phyloP scores from a whole-genome alignment of 345 rosid species.

The Murraya paniculata region DNA sequence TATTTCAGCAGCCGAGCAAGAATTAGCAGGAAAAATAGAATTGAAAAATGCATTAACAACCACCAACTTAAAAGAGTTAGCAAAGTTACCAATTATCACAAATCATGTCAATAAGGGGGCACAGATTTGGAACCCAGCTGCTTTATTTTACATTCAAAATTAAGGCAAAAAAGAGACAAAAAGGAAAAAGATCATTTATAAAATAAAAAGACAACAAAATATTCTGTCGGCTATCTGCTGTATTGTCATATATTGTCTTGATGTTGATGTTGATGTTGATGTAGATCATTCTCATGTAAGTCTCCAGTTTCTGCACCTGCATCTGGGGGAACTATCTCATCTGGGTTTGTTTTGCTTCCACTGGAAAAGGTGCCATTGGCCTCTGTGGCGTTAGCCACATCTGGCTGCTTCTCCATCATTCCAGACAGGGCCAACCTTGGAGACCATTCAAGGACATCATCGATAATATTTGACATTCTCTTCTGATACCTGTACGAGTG shows the following conservation, averaged over 20 bases:
- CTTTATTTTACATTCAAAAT: conserved; percentile 37
- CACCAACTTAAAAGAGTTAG: not conserved
- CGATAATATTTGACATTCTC: conserved; percentile 94
- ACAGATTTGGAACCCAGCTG: conserved; percentile 11
- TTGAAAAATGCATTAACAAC: not conserved
- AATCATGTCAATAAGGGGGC: not conserved
- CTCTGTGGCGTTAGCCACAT: conserved; percentile 57
- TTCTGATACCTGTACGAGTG: conserved; percentile 78
- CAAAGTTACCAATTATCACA: not conserved
- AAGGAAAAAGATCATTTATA: not conserved
- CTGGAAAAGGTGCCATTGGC: conserved; percentile 43
- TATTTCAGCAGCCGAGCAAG: too few species aligned
- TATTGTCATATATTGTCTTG: conserved; percentile 24
- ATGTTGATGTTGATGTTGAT: conserved; percentile 29
- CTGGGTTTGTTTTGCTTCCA: conserved; percentile 34
- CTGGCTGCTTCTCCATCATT: conserved; percentile 92
- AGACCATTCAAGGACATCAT: conserved; percentile 96
- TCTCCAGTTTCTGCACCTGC: conserved; percentile 25
- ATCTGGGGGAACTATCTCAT: conserved; percentile 27
- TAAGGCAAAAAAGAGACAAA: conserved; percentile 3
- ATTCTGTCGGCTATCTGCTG: conserved; percentile 14
- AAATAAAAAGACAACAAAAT: not conserved
- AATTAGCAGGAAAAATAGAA: too few species aligned
- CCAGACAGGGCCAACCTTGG: conserved; percentile 93
- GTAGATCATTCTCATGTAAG: conserved; percentile 26